Conservation (phyloP, 2,329 filamentous ascomycete genomes). For the Aspergillus sclerotialis region DNA sequence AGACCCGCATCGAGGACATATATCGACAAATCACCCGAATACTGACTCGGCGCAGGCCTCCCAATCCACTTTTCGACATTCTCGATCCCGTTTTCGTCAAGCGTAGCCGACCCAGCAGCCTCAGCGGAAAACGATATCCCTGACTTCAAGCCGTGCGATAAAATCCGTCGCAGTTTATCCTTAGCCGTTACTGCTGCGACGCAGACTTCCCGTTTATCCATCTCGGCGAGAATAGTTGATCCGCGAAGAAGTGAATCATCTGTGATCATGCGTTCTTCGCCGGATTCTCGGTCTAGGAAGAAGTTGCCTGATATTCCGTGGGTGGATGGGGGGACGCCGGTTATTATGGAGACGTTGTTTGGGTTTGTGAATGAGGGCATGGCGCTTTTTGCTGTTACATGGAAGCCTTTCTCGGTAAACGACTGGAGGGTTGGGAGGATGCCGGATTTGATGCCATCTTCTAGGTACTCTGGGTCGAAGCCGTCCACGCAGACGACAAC, state of each 20-base stretch:
- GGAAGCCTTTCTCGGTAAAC: slow-evolving; percentile 31
- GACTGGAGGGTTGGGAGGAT: slow-evolving; percentile 27
- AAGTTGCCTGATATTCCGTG: slow-evolving; percentile 42
- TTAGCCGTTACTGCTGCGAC: slow-evolving; percentile 41
- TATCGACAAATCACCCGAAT: slow-evolving; percentile 39
- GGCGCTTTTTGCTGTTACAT: slow-evolving; percentile 29
- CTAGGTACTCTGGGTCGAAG: slow-evolving; percentile 38
- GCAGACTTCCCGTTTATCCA: slow-evolving; percentile 32
- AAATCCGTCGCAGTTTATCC: slow-evolving; percentile 38
- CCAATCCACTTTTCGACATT: slow-evolving; percentile 34
- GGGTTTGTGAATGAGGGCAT: slow-evolving; percentile 43
- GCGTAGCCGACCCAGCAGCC: slow-evolving; percentile 20
- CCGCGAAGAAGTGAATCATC: slow-evolving; percentile 37
- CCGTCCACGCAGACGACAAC: slow-evolving; percentile 40
- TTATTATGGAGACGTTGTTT: slow-evolving; percentile 42
- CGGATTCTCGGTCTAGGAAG: slow-evolving; percentile 35
- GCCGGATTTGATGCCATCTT: slow-evolving; percentile 25
- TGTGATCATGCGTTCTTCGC: slow-evolving; percentile 35
- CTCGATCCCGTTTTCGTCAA: slow-evolving; percentile 29
- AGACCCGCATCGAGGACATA: slow-evolving; percentile 40
- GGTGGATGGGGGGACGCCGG: slow-evolving; percentile 31
- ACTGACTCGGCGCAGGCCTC: slow-evolving; percentile 31
- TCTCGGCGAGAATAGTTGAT: slow-evolving; percentile 36
- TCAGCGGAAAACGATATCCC: slow-evolving; percentile 37
- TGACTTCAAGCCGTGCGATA: slow-evolving; percentile 30